Evolutionary conservation across 495 filamentous ascomycete species (phyloP).

Genomic region (Thermothielavioides terrestris): DNA sequence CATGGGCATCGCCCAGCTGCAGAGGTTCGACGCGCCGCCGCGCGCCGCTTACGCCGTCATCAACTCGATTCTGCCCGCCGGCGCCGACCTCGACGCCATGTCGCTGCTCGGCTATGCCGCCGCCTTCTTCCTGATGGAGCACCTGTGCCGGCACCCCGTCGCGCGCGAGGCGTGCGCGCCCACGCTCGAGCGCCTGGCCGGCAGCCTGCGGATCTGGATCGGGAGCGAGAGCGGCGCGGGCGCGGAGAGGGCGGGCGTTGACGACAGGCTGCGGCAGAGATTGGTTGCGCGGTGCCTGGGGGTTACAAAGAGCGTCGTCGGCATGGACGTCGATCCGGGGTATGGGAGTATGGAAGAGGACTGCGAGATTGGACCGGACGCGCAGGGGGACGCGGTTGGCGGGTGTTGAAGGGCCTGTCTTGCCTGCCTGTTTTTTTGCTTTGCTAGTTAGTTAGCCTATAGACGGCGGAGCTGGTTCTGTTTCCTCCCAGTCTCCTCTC

Average conservation of each 20-base stretch:
- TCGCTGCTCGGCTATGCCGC: constrained; percentile 70
- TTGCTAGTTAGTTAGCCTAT: too few relatives aligned
- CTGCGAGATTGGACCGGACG: constrained; percentile 16
- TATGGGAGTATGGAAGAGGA: constrained; percentile 43
- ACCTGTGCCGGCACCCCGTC: constrained; percentile 46
- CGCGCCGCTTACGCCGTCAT: constrained; percentile 37
- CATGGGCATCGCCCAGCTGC: constrained; percentile 65
- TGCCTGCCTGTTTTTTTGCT: too few relatives aligned
- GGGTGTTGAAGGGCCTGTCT: too few relatives aligned
- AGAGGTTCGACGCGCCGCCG: constrained; percentile 35
- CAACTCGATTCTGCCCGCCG: constrained; percentile 34
- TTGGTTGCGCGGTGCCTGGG: constrained; percentile 42
- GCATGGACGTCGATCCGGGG: constrained; percentile 46
- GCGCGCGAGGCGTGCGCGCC: constrained; percentile 36
- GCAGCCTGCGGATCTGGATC: constrained; percentile 47
- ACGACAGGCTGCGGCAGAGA: constrained; percentile 34
- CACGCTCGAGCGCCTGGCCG: constrained; percentile 45
- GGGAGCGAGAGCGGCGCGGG: constrained; percentile 26
- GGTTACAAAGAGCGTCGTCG: constrained; percentile 42
- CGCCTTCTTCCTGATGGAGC: constrained; percentile 60
- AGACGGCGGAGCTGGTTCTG: too few relatives aligned
- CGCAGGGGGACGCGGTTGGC: constrained; percentile 4
- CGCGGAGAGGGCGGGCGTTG: constrained; percentile 28
- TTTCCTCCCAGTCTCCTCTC: too few relatives aligned
- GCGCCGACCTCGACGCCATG: constrained; percentile 40